These are phyloP conservation scores for Withania somnifera DNA, from an alignment of 305 asterid genomes.

Conservation along the genomic window DNA sequence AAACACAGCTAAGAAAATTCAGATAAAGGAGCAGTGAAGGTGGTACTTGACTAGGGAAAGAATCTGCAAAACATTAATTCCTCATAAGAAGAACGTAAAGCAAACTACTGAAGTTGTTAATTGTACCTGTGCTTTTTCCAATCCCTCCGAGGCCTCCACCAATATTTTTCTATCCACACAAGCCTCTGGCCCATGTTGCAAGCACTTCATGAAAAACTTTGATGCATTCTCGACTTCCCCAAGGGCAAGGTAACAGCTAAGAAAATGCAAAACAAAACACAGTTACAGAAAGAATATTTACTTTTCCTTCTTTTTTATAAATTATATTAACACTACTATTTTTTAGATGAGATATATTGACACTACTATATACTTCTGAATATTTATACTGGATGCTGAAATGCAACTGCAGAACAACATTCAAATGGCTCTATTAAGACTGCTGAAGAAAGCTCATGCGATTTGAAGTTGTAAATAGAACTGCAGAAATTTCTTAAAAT, in stretches of 20 bases:
- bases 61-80: neutral
- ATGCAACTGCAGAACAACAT: neutral
- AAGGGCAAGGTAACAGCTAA: conserved; percentile 87
- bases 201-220: conserved; percentile 60
- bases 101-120: neutral
- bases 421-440: neutral
- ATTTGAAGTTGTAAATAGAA: neutral
- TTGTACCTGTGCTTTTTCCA: conserved; percentile 68
- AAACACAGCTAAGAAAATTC: neutral
- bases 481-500: neutral
- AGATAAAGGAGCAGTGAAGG: neutral
- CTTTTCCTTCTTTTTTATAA: neutral
- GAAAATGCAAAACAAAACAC: conserved; percentile 5
- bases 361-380: neutral
- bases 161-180: conserved; percentile 63
- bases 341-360: neutral
- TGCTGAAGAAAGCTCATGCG: neutral
- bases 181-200: conserved; percentile 67
- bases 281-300: neutral
- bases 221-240: conserved; percentile 85
- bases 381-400: neutral
- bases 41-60: neutral
- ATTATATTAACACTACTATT: neutral
- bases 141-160: conserved; percentile 88
- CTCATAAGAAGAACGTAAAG: neutral